Conservation (phyloP, 2,329 filamentous ascomycete genomes). For the Harringtonia aguacate region DNA sequence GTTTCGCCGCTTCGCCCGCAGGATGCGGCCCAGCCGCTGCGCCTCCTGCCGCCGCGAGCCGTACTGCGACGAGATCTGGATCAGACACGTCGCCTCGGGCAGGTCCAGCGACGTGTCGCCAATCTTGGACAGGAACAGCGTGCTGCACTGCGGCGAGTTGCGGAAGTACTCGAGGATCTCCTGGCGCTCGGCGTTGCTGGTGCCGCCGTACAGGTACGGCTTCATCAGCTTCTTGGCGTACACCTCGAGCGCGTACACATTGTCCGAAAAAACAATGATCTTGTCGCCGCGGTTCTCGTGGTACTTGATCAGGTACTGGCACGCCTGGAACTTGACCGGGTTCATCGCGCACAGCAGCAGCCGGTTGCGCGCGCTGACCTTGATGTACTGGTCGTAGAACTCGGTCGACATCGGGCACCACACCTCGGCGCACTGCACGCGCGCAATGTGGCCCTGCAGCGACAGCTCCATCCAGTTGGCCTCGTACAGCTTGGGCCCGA, state of each 20-base stretch:
- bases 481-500: slow-evolving; percentile 94
- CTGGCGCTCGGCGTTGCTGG: slow-evolving; percentile 74
- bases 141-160: slow-evolving; percentile 81
- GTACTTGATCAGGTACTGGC: slow-evolving; percentile 96
- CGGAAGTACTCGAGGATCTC: slow-evolving; percentile 90
- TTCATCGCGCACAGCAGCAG: slow-evolving; percentile 85
- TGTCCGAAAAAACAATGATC: slow-evolving; percentile 96
- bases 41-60: slow-evolving; percentile 95
- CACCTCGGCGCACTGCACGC: slow-evolving; percentile 95
- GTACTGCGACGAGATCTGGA: slow-evolving; percentile 96
- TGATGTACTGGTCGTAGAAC: slow-evolving; percentile 89
- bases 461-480: slow-evolving; percentile 99
- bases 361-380: slow-evolving; percentile 16
- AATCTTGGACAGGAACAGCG: slow-evolving; percentile 93
- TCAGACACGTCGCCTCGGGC: slow-evolving; percentile 90
- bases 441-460: slow-evolving; percentile 91
- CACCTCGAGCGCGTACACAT: slow-evolving; percentile 80
- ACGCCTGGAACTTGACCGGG: slow-evolving; percentile 91
- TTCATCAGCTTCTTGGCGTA: slow-evolving; percentile 80
- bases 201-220: slow-evolving; percentile 85
- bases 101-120: slow-evolving; percentile 96
- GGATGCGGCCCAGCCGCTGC: slow-evolving; percentile 82
- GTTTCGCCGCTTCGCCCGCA: slow-evolving; percentile 88
- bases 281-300: slow-evolving; percentile 93
- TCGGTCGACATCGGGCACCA: slow-evolving; percentile 99